A percentile compares a stretch with the other conserved stretches of the same genome.
These are phyloP conservation scores for Cyclostephanos tholiformis DNA, from an alignment of 108 stramenopile species.

Conservation along the genomic window DNA sequence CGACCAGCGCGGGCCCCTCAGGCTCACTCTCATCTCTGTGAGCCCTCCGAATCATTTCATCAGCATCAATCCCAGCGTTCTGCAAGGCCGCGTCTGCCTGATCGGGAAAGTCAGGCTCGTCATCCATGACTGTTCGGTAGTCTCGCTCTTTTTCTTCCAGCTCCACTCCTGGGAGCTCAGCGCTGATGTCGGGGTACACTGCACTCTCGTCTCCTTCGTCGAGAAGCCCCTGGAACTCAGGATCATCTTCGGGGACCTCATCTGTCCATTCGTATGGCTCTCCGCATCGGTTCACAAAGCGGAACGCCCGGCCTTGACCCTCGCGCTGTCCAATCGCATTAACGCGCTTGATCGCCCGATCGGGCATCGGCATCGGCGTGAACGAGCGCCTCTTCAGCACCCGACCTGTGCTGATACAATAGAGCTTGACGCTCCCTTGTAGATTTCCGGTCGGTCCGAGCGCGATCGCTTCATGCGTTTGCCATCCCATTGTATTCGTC, in stretches of 20 bases:
- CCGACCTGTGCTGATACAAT: background rate
- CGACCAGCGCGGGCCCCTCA: background rate
- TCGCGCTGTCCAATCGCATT: background rate
- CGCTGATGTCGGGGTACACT: constrained; percentile 2
- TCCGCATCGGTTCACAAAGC: background rate
- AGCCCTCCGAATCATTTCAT: background rate
- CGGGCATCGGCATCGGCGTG: background rate
- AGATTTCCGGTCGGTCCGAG: constrained; percentile 1
- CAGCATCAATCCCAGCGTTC: background rate
- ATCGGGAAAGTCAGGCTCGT: background rate
- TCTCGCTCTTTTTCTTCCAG: background rate
- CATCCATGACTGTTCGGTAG: background rate
- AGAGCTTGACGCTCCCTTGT: background rate
- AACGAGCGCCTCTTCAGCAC: background rate
- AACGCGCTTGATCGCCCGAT: background rate
- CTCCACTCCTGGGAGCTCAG: constrained; percentile 15
- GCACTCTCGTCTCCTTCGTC: background rate
- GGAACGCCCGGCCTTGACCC: background rate
- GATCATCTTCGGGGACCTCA: background rate
- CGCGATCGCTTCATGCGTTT: background rate
- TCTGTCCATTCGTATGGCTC: constrained; percentile 2
- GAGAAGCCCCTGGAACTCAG: background rate
- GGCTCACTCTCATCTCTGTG: background rate
- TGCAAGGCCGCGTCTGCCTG: background rate
- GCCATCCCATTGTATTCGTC: constrained; percentile 15